phyloP scores from a whole-genome alignment of 257 asterid species.

The Echites panduratus region DNA sequence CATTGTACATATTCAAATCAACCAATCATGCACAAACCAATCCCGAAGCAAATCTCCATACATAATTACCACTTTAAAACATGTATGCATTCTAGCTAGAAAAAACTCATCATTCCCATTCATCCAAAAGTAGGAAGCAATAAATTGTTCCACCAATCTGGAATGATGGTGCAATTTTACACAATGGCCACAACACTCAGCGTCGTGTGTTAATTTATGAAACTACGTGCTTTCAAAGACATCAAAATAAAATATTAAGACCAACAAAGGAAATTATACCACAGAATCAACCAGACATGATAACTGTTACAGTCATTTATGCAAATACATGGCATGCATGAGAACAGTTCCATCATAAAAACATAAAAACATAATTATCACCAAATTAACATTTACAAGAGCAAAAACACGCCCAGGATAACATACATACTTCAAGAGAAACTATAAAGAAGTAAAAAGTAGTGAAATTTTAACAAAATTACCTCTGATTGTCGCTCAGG shows the following conservation, averaged over 20 bases:
- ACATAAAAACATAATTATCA: conserved; percentile 8
- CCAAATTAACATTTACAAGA: neutral
- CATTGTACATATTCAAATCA: conserved; percentile 15
- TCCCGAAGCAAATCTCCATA: neutral
- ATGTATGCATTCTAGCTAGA: neutral
- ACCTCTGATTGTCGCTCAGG: conserved; percentile 63
- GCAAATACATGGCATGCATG: conserved; percentile 4
- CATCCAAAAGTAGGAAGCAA: neutral
- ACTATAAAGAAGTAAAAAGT: conserved; percentile 5
- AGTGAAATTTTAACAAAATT: conserved; percentile 1
- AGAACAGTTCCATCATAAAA: conserved; percentile 16
- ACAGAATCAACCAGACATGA: neutral
- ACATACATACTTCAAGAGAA: conserved; percentile 17
- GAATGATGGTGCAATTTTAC: neutral
- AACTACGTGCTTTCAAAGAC: conserved; percentile 1
- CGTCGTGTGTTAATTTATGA: too few species aligned
- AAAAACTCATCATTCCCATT: neutral
- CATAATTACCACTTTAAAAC: neutral
- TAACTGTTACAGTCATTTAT: neutral
- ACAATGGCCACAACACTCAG: conserved; percentile 1
- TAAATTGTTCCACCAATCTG: neutral
- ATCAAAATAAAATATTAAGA: neutral
- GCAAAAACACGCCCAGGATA: conserved; percentile 17
- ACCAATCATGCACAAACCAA: conserved; percentile 2
- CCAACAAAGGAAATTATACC: neutral